These are phyloP conservation scores for Magnaporthiopsis poae DNA, from an alignment of 2,329 filamentous ascomycete genomes.

Conservation along the genomic window DNA sequence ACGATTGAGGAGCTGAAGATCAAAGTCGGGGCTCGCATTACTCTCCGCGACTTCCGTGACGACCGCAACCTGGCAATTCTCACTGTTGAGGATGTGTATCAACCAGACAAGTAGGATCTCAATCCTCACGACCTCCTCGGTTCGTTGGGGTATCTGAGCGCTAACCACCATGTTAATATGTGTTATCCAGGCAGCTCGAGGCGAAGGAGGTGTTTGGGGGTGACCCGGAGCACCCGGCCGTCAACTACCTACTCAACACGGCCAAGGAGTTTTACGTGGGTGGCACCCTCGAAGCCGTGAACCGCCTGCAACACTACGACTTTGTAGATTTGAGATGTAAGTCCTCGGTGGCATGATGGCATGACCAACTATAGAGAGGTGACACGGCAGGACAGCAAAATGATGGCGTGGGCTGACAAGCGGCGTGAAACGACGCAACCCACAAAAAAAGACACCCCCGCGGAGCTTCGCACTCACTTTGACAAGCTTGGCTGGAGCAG, in stretches of 20 bases:
- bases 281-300: constrained; percentile 90
- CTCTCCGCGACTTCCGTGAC: constrained; percentile 89
- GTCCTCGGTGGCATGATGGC: neutral
- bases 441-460: constrained; percentile 61
- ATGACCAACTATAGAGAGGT: neutral
- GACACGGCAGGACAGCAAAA: no score
- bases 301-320: constrained; percentile 95
- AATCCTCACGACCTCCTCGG: neutral
- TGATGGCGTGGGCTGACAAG: neutral
- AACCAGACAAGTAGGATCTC: constrained; percentile 74
- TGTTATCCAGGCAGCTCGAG: constrained; percentile 59
- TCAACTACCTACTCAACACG: constrained; percentile 76
- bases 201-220: constrained; percentile 90
- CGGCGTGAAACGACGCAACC: no score
- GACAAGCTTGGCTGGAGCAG: constrained; percentile 98
- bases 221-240: constrained; percentile 80
- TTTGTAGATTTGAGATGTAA: constrained; percentile 90
- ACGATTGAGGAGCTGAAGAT: constrained; percentile 66
- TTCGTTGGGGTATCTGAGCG: neutral
- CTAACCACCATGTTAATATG: constrained; percentile 10
- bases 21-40: constrained; percentile 71
- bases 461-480: constrained; percentile 90
- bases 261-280: constrained; percentile 86
- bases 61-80: constrained; percentile 93
- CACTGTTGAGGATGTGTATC: constrained; percentile 90